phyloP scores from a whole-genome alignment of 208 protist species.

The Trichomonas vaginalis region DNA sequence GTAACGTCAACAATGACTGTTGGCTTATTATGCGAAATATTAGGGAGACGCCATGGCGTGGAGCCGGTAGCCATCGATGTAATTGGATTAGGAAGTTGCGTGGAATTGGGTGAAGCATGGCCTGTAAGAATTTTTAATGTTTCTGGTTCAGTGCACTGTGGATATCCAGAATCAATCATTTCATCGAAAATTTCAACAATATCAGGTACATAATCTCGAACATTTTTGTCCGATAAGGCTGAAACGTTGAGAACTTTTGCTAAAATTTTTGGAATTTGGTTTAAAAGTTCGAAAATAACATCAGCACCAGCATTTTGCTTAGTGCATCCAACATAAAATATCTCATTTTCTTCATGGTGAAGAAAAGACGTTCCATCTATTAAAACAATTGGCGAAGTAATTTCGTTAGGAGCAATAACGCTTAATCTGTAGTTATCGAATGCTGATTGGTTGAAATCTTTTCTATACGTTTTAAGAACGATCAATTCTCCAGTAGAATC shows the following conservation, averaged over 20 bases:
- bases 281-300: neutral
- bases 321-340: neutral
- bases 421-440: neutral
- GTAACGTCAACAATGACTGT: conserved; percentile 93
- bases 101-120: no score
- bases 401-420: neutral
- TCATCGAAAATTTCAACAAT: conserved; percentile 18
- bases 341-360: neutral
- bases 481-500: neutral
- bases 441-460: neutral
- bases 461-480: neutral
- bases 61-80: neutral
- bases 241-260: neutral
- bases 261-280: neutral
- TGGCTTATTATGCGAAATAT: conserved; percentile 73
- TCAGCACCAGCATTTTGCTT: neutral
- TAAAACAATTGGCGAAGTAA: neutral
- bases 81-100: neutral
- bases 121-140: neutral
- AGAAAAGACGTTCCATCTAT: neutral
- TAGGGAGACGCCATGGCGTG: neutral
- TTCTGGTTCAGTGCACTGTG: conserved; percentile 17
- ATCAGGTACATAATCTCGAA: neutral
- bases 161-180: conserved; percentile 19
- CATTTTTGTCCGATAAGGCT: neutral